Base-by-base conservation (phyloP, 257 asterid genomes). In the Solanum clarkiae region DNA sequence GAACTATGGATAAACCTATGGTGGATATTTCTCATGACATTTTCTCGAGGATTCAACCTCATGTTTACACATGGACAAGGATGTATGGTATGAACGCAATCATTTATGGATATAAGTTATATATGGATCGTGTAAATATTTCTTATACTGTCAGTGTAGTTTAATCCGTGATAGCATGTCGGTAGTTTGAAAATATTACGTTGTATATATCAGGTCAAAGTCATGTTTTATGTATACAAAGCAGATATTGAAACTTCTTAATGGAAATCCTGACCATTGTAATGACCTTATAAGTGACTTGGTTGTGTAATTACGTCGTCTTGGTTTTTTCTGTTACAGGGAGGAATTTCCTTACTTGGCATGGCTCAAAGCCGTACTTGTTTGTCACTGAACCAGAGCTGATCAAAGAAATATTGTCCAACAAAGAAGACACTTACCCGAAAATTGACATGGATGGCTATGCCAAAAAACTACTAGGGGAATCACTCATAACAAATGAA, bases 381-480 rank as follows among this genome's bases (percentile, higher is more conserved):
- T 92, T 92, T 51, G 87, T 93, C 8, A 92, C 94, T 13, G 95
- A 92, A 86, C 86, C 94, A 53, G 91, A 92, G 63, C 91, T 92
- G 29, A 87, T 92, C 15, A 92, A 89, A 79, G 96, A 93, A 84
- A 88, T 94, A 80, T 86, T 94, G 7, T 87, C 84, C 85, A 89
- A 94, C 59, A 92, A 87, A 85, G 92, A 91, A 13, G 92, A 54
- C 4, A 66, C 70, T 54, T 94, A 86, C 60, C 93, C 97, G 0
- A 94, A 94, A 88, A 92, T 93, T 54, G 93, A 92, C 5, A 89
- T 93, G 69, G 90, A 91, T 79, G 96, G 97, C 59, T 89, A 84
- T 84, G 93, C 97, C 1, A 92, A 87, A 89, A 92, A 91, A 91
- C 86, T 94, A 42, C 84, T 94, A n/a, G 97, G 97, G 71, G 93